phyloP scores from a whole-genome alignment of 495 filamentous ascomycete genomes.

The Rostrohypoxylon terebratum region DNA sequence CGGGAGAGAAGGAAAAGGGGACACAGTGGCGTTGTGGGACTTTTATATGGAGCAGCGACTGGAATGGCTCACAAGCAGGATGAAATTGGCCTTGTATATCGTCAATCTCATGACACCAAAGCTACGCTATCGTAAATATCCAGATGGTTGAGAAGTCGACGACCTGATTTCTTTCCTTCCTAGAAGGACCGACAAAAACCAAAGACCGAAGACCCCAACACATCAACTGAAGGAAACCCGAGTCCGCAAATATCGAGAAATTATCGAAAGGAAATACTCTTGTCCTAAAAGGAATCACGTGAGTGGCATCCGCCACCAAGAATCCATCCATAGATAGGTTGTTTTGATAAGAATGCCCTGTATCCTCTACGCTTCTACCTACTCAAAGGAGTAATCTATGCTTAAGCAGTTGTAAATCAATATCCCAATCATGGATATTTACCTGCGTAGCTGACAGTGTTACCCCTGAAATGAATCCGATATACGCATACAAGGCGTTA shows the following conservation, averaged over 20 bases:
- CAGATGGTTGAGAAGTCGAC: too few species aligned
- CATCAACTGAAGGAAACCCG: too few species aligned
- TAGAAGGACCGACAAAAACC: too few species aligned
- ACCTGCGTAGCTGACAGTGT: not conserved
- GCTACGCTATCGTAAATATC: not conserved
- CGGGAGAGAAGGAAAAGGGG: slow-evolving; percentile 81
- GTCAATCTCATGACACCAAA: not conserved
- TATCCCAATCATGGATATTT: not conserved
- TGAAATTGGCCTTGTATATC: not conserved
- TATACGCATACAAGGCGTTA: not conserved
- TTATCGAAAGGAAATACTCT: too few species aligned
- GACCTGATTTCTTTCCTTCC: too few species aligned
- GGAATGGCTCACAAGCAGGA: slow-evolving; percentile 57
- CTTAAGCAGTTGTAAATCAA: not conserved
- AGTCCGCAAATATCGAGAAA: too few species aligned
- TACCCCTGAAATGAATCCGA: not conserved
- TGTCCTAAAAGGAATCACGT: too few species aligned
- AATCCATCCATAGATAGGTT: too few species aligned
- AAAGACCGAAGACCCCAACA: too few species aligned
- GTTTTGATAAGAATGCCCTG: not conserved
- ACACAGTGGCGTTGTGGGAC: slow-evolving; percentile 87
- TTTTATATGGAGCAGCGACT: slow-evolving; percentile 93
- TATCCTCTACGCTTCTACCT: not conserved
- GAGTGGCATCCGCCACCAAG: too few species aligned
- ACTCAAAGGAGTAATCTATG: not conserved